phyloP scores from a whole-genome alignment of 129 eudicot species.

The carrot (Daucus carota) region DH1_v3.0 NC_030383.2:8216501-8217000 shows the following conservation, averaged over 20 bases:
- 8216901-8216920: not conserved
- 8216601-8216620: slow-evolving; percentile 4
- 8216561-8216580: not conserved
- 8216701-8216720: slow-evolving; percentile 75
- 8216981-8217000: too few relatives aligned
- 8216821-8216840: slow-evolving; percentile 68
- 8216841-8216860: slow-evolving; percentile 73
- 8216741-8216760: not conserved
- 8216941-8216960: not conserved
- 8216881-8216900: not conserved
- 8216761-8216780: slow-evolving; percentile 9
- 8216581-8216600: not conserved
- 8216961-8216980: not conserved
- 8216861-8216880: slow-evolving; percentile 63
- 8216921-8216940: not conserved
- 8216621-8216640: slow-evolving; percentile 87
- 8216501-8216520: not conserved
- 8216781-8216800: slow-evolving; percentile 23
- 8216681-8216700: slow-evolving; percentile 74
- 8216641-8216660: slow-evolving; percentile 76
- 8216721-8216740: not conserved
- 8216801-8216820: slow-evolving; percentile 92
- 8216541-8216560: not conserved
- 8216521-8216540: not conserved
- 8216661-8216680: slow-evolving; percentile 82